Percentiles rank a stretch among this genome's conserved stretches.
Evolutionary conservation across 2,329 filamentous ascomycete species (phyloP).

Genomic region (Fusarium marasasianum): DNA sequence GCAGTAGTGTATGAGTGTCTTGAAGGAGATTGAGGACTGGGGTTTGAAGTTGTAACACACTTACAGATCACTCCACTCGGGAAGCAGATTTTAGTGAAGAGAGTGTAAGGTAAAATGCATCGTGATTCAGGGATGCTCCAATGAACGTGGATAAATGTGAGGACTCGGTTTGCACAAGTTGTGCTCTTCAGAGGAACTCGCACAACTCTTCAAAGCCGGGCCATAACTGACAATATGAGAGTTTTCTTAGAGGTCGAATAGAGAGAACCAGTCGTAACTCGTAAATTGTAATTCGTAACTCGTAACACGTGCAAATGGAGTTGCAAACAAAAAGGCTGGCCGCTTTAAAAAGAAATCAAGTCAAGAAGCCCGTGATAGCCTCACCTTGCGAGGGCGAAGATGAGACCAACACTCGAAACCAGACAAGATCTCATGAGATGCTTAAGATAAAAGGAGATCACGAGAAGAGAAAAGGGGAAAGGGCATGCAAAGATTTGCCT

Average conservation of each 20-base stretch:
- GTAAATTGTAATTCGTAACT: not conserved
- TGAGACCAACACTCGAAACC: too few relatives aligned
- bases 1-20: conserved; percentile 3
- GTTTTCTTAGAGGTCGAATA: not conserved
- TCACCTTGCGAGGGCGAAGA: not conserved
- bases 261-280: not conserved
- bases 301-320: not conserved
- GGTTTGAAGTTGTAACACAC: not conserved
- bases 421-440: not conserved
- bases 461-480: not conserved
- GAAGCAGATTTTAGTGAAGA: not conserved
- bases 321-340: not conserved
- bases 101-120: not conserved
- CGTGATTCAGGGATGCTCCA: not conserved
- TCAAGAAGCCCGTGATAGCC: not conserved
- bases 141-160: not conserved
- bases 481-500: too few relatives aligned
- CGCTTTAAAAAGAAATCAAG: not conserved
- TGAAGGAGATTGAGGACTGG: not conserved
- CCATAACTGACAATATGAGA: not conserved
- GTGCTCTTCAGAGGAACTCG: not conserved
- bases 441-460: too few relatives aligned
- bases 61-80: not conserved
- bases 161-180: not conserved
- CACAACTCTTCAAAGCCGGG: not conserved